Percentiles rank a stretch among this genome's conserved stretches.
Evolutionary conservation across 129 eudicot species (phyloP).

Genomic region (Lactuca sativa): DNA sequence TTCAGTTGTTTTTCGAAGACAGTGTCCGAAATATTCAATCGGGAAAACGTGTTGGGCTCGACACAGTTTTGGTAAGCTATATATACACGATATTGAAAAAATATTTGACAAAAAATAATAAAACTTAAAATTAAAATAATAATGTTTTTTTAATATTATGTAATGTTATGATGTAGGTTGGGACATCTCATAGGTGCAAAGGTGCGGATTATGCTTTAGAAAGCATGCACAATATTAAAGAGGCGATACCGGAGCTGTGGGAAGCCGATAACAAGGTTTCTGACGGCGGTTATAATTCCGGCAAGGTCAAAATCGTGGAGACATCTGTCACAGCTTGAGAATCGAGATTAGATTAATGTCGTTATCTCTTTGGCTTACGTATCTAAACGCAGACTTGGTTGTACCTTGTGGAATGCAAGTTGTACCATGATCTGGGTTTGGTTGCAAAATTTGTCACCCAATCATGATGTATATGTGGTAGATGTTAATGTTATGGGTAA

Average conservation of each 20-base stretch:
- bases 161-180: slow-evolving; percentile 46
- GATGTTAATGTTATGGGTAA: neutral
- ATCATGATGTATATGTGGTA: neutral
- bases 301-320: slow-evolving; percentile 54
- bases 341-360: neutral
- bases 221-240: slow-evolving; percentile 85
- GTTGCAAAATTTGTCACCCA: neutral
- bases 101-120: neutral
- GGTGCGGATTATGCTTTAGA: slow-evolving; percentile 93
- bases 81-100: too few relatives aligned
- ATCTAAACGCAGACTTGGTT: neutral
- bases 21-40: slow-evolving; percentile 83
- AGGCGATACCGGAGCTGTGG: slow-evolving; percentile 92
- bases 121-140: too few relatives aligned
- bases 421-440: slow-evolving; percentile 8
- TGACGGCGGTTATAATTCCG: slow-evolving; percentile 45
- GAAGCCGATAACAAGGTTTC: slow-evolving; percentile 40
- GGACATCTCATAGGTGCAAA: slow-evolving; percentile 71
- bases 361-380: neutral
- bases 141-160: neutral
- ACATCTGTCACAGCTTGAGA: slow-evolving; percentile 72
- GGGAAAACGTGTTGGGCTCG: slow-evolving; percentile 90
- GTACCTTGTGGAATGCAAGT: slow-evolving; percentile 7
- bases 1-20: slow-evolving; percentile 90
- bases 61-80: slow-evolving; percentile 75